Base-by-base conservation (phyloP, 108 stramenopile species). In the Cyclotella atomus region DNA sequence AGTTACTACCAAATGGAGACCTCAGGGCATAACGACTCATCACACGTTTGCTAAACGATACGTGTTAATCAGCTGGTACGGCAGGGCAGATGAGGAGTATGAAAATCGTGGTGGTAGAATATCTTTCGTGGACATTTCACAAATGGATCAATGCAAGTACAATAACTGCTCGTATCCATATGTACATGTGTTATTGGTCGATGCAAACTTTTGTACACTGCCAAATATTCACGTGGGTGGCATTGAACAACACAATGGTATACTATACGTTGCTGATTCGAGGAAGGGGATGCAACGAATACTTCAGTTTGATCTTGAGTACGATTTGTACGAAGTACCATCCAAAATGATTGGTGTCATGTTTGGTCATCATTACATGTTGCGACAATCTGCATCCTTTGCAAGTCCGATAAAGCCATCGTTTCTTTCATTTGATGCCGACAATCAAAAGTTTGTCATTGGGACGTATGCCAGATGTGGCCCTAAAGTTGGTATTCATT, bases 191-290 rank as follows among this genome's bases (percentile, higher is more conserved):
- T 59, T 75, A 5, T 60, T 75, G 25, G 74, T 75, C 0, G 74
- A 75, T 68, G 17, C 55, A 3, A 57, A 33, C 67, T 70, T 60
- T 59, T 69, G 74, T 33, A 75, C 68, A 19, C 27, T 75, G 43
- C 67, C 74, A 44, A 69, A 23, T 57, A 68, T 75, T 49, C 74
- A 75, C 23, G 74, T 54, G 5, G 74, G 74, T n/a, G 74, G 74
- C 3, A 73, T 73, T 12, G 72, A 73, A 25, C 33, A 65, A 17
- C 30, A 46, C n/a, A 65, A 73, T 36, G 65, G 65, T 17, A 66
- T 27, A n/a, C 24, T 73, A 32, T 56, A 73, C 24, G 72, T 73
- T 34, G 64, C 72, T 1, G 72, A 73, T 50, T 73, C 72, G 2
- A 44, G 72, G 6, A 52, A 49, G 28, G 65, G 64, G 10, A 47